Evolutionary conservation across 179 eudicot genomes (phyloP).

Genomic region (Amaranthus tricolor): DNA sequence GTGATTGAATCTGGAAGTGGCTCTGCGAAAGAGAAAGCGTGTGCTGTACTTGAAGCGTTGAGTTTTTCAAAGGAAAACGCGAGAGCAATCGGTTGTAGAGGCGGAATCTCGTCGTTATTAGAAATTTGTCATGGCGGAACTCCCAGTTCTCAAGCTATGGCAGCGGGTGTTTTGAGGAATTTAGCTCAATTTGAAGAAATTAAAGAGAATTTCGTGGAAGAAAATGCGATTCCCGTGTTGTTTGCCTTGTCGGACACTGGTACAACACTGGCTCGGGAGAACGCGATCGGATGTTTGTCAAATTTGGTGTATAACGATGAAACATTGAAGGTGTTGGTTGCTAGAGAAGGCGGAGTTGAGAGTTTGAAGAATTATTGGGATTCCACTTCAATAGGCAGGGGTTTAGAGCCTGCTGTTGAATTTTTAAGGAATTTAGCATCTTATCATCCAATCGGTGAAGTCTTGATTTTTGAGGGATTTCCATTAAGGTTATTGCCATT

Average conservation of each 20-base stretch:
- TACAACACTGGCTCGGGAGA: slow-evolving; percentile 62
- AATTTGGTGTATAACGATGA: slow-evolving; percentile 52
- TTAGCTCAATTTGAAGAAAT: slow-evolving; percentile 56
- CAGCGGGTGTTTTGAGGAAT: slow-evolving; percentile 65
- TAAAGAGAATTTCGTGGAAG: slow-evolving; percentile 72
- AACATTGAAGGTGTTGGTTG: slow-evolving; percentile 54
- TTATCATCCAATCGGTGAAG: slow-evolving; percentile 47
- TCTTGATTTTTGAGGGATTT: slow-evolving; percentile 53
- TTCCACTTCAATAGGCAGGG: slow-evolving; percentile 35
- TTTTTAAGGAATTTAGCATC: slow-evolving; percentile 49
- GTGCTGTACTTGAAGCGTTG: slow-evolving; percentile 48
- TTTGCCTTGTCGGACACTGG: slow-evolving; percentile 54
- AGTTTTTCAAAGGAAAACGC: slow-evolving; percentile 66
- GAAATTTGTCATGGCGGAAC: slow-evolving; percentile 76
- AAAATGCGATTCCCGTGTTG: slow-evolving; percentile 54
- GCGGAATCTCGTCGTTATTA: slow-evolving; percentile 64
- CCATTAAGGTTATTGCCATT: slow-evolving; percentile 34
- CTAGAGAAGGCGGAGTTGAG: slow-evolving; percentile 68
- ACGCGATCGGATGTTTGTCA: slow-evolving; percentile 69
- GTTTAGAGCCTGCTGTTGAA: slow-evolving; percentile 56
- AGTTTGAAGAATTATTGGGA: slow-evolving; percentile 67
- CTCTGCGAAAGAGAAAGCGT: slow-evolving; percentile 65
- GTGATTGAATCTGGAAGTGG: slow-evolving; percentile 69
- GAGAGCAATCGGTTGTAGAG: slow-evolving; percentile 74
- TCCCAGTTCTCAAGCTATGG: slow-evolving; percentile 61